These are phyloP conservation scores for Sporothrix brunneoviolacea DNA, from an alignment of 2,329 filamentous ascomycete genomes.

Conservation along the genomic window DNA sequence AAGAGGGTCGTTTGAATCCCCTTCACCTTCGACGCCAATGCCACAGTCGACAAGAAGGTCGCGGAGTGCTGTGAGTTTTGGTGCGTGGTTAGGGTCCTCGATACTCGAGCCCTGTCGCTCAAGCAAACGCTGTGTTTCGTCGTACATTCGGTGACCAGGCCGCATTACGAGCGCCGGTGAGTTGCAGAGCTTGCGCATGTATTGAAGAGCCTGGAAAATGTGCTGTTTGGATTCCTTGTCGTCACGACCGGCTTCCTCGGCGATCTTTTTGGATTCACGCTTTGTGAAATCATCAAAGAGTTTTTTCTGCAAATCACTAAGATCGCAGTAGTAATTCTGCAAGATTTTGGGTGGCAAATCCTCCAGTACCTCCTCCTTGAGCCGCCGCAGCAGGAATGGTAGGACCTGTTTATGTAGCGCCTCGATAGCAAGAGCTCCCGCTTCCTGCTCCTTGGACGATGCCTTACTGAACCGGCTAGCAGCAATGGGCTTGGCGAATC, in stretches of 20 bases:
- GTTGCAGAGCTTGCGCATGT: conserved; percentile 99
- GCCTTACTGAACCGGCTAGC: conserved; percentile 94
- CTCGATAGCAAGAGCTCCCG: conserved; percentile 90
- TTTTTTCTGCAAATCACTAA: conserved; percentile 88
- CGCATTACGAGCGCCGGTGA: conserved; percentile 95
- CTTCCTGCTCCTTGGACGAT: conserved; percentile 96
- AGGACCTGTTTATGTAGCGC: conserved; percentile 98
- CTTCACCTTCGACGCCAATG: conserved; percentile 69
- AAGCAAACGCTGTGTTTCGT: conserved; percentile 75
- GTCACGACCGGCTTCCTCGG: conserved; percentile 72
- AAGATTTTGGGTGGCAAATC: conserved; percentile 96
- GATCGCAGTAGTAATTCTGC: conserved; percentile 98
- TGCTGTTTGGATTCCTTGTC: conserved; percentile 96
- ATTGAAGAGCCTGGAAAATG: conserved; percentile 97
- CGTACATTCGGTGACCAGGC: conserved; percentile 83
- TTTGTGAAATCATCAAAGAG: conserved; percentile 95
- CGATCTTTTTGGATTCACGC: conserved; percentile 83
- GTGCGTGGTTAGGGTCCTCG: conserved; percentile 80
- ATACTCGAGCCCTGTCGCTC: conserved; percentile 72
- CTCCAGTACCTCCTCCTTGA: conserved; percentile 96
- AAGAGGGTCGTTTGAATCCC: conserved; percentile 50
- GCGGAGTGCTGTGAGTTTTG: conserved; percentile 82
- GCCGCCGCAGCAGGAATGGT: conserved; percentile 87
- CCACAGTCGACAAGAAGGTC: conserved; percentile 98
- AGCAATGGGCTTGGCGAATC: conserved; percentile 91